phyloP scores from a whole-genome alignment of 2,329 filamentous ascomycete species.

The Lecanicillium sp. region DNA sequence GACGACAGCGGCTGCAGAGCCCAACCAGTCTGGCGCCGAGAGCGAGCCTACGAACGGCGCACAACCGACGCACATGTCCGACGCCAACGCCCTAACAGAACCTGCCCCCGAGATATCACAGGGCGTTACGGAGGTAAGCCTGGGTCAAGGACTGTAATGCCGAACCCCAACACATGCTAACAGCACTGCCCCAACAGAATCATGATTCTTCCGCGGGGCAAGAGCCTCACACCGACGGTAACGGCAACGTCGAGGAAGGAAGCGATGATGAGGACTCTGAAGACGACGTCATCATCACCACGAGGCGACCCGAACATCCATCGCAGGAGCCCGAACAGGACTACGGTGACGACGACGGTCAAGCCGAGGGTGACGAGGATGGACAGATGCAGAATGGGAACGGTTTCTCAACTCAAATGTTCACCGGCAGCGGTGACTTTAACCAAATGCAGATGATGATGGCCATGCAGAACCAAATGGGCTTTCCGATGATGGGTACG shows the following conservation, averaged over 20 bases:
- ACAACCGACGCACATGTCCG: not conserved
- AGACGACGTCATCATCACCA: slow-evolving; percentile 15
- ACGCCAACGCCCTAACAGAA: slow-evolving; percentile 5
- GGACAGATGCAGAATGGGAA: slow-evolving; percentile 27
- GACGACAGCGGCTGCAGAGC: slow-evolving; percentile 36
- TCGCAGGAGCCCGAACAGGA: slow-evolving; percentile 20
- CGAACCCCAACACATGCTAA: not conserved
- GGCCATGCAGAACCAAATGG: slow-evolving; percentile 66
- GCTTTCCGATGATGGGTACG: slow-evolving; percentile 84
- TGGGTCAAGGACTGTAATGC: not conserved
- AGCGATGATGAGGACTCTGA: slow-evolving; percentile 16
- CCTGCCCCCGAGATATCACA: slow-evolving; percentile 9
- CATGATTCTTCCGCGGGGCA: slow-evolving; percentile 1
- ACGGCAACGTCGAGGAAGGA: slow-evolving; percentile 15
- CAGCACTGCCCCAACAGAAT: slow-evolving; percentile 11
- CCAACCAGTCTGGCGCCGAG: slow-evolving; percentile 19
- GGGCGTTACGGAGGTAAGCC: slow-evolving; percentile 6
- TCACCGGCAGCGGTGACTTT: slow-evolving; percentile 56
- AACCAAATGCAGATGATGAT: slow-evolving; percentile 79
- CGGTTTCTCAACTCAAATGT: slow-evolving; percentile 51
- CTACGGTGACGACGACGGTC: slow-evolving; percentile 22
- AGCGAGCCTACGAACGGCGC: not conserved
- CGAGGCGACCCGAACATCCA: slow-evolving; percentile 18
- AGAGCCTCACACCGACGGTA: slow-evolving; percentile 8
- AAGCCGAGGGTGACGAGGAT: slow-evolving; percentile 27